Percentiles rank a stretch among this genome's conserved stretches.
phyloP scores from a whole-genome alignment of 495 filamentous ascomycete genomes.

The Podospora fimiseda region DNA sequence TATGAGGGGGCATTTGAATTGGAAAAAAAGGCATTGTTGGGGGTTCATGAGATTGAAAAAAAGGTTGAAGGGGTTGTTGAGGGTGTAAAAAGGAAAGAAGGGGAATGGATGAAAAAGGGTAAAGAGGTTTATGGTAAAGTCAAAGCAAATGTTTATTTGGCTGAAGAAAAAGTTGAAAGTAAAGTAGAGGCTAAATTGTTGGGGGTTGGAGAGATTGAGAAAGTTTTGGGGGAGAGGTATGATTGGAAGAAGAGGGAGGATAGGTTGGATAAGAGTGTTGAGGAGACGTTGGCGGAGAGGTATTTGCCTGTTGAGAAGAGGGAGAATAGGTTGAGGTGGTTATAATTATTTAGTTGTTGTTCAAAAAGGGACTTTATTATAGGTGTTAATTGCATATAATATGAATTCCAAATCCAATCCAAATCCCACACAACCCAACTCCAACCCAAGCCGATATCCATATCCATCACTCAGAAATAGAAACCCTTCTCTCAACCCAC shows the following conservation, averaged over 20 bases:
- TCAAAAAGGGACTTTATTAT: too few relatives aligned
- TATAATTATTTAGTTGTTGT: too few relatives aligned
- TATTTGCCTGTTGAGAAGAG: conserved; percentile 39
- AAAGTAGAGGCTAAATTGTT: conserved; percentile 23
- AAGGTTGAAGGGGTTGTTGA: conserved; percentile 13
- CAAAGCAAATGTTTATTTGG: conserved; percentile 24
- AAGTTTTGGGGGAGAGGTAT: conserved; percentile 42
- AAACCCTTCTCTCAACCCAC: conserved; percentile 32
- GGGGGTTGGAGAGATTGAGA: conserved; percentile 37
- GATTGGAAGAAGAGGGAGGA: conserved; percentile 24
- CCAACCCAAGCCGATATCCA: neutral
- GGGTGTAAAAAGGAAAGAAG: conserved; percentile 15
- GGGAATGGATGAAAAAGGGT: conserved; percentile 26
- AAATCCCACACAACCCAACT: neutral
- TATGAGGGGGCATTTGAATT: conserved; percentile 8
- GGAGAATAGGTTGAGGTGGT: conserved; percentile 26
- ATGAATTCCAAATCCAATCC: conserved; percentile 10
- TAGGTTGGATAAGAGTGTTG: conserved; percentile 31
- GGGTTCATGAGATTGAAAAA: conserved; percentile 13
- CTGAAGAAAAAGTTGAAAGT: conserved; percentile 20
- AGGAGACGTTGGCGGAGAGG: conserved; percentile 41
- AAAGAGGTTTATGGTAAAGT: conserved; percentile 17
- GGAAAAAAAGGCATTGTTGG: conserved; percentile 2
- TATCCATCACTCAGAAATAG: neutral
- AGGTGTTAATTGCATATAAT: too few relatives aligned